Conservation (phyloP, 176 grass and related monocot species). For the Oryza coarctata region DNA sequence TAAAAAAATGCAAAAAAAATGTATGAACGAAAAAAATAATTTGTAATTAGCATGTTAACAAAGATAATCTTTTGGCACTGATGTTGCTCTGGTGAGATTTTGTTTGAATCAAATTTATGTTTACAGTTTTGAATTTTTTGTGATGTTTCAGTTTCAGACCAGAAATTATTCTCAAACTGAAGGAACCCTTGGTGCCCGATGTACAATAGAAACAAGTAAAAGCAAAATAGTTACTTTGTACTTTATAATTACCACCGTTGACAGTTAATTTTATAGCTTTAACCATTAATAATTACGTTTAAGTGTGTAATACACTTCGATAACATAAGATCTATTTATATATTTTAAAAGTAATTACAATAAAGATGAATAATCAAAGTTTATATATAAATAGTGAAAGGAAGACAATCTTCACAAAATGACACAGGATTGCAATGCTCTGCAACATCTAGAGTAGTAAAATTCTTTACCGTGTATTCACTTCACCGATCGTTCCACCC, state of each 20-base stretch:
- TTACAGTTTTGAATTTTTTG: neutral
- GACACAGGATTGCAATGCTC: neutral
- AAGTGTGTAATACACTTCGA: too few relatives aligned
- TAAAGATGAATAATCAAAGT: too few relatives aligned
- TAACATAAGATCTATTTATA: too few relatives aligned
- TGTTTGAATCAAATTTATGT: neutral
- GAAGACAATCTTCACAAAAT: conserved; percentile 4
- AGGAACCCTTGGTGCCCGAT: conserved; percentile 22
- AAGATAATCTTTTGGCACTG: neutral
- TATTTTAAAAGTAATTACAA: too few relatives aligned
- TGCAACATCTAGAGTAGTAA: conserved; percentile 23
- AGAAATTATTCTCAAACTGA: neutral
- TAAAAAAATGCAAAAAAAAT: too few relatives aligned
- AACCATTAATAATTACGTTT: too few relatives aligned
- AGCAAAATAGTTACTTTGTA: too few relatives aligned
- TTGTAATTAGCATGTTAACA: too few relatives aligned
- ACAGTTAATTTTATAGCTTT: too few relatives aligned
- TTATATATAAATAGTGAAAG: too few relatives aligned
- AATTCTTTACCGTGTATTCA: conserved; percentile 36
- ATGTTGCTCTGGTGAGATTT: neutral
- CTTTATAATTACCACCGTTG: too few relatives aligned
- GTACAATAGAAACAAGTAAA: conserved; percentile 18
- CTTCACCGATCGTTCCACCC: neutral
- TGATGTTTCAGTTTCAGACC: neutral
- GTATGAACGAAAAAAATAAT: too few relatives aligned